phyloP scores from a whole-genome alignment of 352 stramenopile genomes.

The Phytophthora litchii region DNA sequence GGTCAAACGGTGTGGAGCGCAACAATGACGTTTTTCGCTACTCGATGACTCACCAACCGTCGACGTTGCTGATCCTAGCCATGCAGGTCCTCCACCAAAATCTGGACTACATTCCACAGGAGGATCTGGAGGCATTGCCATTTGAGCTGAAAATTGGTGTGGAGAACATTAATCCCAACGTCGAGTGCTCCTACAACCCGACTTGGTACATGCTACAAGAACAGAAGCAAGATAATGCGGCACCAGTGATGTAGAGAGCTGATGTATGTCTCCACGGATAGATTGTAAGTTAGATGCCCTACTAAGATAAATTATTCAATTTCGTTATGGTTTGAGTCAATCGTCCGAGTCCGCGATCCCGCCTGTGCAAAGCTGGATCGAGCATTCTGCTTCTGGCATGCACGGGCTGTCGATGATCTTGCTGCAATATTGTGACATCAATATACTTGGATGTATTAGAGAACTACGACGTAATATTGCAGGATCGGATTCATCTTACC shows the following conservation, averaged over 20 bases:
- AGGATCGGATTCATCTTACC: slow-evolving; percentile 35
- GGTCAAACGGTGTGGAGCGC: slow-evolving; percentile 82
- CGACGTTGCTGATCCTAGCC: slow-evolving; percentile 69
- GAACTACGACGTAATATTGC: not conserved
- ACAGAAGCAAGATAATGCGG: slow-evolving; percentile 41
- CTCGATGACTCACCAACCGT: slow-evolving; percentile 60
- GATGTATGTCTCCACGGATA: slow-evolving; percentile 19
- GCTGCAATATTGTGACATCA: slow-evolving; percentile 42
- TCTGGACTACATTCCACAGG: slow-evolving; percentile 39
- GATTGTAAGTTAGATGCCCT: slow-evolving; percentile 51
- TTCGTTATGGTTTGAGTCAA: slow-evolving; percentile 22
- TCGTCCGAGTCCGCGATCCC: slow-evolving; percentile 72
- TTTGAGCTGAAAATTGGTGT: slow-evolving; percentile 69
- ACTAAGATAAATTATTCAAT: slow-evolving; percentile 46
- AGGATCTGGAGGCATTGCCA: slow-evolving; percentile 57
- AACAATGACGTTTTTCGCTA: slow-evolving; percentile 86
- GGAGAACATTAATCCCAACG: slow-evolving; percentile 75
- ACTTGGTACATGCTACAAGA: slow-evolving; percentile 69
- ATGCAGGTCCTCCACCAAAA: slow-evolving; percentile 70
- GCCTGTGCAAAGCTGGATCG: slow-evolving; percentile 70
- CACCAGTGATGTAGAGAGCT: slow-evolving; percentile 51
- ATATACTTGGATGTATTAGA: no score
- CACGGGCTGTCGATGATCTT: slow-evolving; percentile 86
- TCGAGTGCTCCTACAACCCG: slow-evolving; percentile 63
- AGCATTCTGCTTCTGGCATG: slow-evolving; percentile 87